phyloP scores from a whole-genome alignment of 345 rosid genomes.

The Populus nigra region DNA sequence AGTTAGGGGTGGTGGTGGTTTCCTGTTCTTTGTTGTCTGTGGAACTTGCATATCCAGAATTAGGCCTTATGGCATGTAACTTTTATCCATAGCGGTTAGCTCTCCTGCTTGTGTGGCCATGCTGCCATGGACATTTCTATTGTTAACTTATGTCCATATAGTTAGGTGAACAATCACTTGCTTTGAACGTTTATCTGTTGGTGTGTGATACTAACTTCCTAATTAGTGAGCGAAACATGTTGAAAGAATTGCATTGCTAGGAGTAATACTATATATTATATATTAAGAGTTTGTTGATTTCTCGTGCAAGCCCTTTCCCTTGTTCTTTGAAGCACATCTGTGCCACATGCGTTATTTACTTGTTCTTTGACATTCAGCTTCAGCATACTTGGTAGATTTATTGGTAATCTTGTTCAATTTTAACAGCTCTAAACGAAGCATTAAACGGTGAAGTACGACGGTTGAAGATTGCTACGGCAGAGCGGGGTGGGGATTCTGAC shows the following conservation, averaged over 20 bases:
- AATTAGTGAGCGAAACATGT: background rate
- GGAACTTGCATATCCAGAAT: background rate
- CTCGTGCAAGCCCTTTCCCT: too few relatives aligned
- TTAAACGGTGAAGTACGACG: slow-evolving; percentile 59
- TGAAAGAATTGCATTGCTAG: background rate
- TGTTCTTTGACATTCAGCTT: background rate
- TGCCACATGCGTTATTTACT: background rate
- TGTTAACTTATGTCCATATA: background rate
- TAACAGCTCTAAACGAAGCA: slow-evolving; percentile 60
- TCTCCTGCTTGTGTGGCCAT: background rate
- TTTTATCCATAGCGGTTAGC: background rate
- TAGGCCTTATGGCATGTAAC: background rate
- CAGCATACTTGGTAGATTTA: background rate
- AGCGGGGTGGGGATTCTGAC: slow-evolving; percentile 41
- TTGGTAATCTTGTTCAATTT: background rate
- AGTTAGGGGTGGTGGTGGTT: background rate
- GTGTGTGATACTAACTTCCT: background rate
- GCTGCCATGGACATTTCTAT: background rate
- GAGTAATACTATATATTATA: too few relatives aligned
- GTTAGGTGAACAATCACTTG: background rate
- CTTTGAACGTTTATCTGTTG: background rate
- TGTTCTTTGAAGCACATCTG: too few relatives aligned
- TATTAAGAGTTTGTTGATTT: too few relatives aligned
- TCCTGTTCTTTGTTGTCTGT: background rate
- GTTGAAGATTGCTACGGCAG: slow-evolving; percentile 50